phyloP scores from a whole-genome alignment of 1,139 yeast genomes.

The Spathaspora jeffriesii region DNA sequence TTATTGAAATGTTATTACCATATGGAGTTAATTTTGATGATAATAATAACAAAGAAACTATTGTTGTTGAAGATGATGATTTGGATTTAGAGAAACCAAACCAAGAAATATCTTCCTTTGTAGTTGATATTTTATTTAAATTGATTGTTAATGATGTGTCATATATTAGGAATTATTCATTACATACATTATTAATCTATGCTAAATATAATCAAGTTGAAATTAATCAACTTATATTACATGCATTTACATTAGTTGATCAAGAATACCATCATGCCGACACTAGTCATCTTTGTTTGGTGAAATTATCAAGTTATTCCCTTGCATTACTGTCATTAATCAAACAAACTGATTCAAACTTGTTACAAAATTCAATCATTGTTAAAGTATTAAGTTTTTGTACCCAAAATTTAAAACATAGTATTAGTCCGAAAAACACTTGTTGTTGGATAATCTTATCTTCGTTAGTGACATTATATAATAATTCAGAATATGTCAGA shows the following conservation, averaged over 20 bases:
- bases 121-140: slow-evolving; percentile 31
- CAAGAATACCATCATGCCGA: slow-evolving; percentile 29
- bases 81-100: slow-evolving; percentile 16
- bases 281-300: slow-evolving; percentile 20
- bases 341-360: slow-evolving; percentile 35
- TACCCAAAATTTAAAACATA: slow-evolving; percentile 48
- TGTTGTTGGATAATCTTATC: slow-evolving; percentile 73
- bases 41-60: slow-evolving; percentile 3
- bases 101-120: slow-evolving; percentile 25
- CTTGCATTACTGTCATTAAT: slow-evolving; percentile 39
- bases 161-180: slow-evolving; percentile 38
- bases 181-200: slow-evolving; percentile 32
- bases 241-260: slow-evolving; percentile 32
- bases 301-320: slow-evolving; percentile 33
- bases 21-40: slow-evolving; percentile 36
- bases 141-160: slow-evolving; percentile 34
- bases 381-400: slow-evolving; percentile 48
- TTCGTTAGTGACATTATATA: slow-evolving; percentile 75
- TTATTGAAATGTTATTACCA: slow-evolving; percentile 36
- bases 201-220: slow-evolving; percentile 34
- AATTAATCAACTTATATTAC: slow-evolving; percentile 36
- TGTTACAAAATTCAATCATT: slow-evolving; percentile 42
- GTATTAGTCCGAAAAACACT: slow-evolving; percentile 21
- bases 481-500: slow-evolving; percentile 57
- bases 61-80: slow-evolving; percentile 12